Conservation (phyloP, 352 stramenopile species). For the Thalassiosira hispida region DNA sequence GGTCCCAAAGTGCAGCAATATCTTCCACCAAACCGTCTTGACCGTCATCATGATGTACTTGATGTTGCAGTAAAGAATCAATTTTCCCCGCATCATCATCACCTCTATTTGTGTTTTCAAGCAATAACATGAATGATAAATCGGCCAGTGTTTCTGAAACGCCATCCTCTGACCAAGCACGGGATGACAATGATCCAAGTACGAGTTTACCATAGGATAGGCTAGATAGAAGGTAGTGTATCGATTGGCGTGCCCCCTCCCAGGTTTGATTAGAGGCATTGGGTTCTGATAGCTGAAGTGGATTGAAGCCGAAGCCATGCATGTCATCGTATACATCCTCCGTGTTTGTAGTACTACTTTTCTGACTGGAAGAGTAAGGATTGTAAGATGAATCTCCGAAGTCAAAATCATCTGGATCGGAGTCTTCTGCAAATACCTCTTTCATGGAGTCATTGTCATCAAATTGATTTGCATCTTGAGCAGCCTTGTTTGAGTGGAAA, state of each 20-base stretch:
- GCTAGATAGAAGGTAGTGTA: slow-evolving; percentile 54
- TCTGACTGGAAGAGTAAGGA: slow-evolving; percentile 17
- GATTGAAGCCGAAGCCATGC: slow-evolving; percentile 36
- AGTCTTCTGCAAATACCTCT: slow-evolving; percentile 78
- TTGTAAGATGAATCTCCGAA: slow-evolving; percentile 60
- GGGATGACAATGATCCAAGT: slow-evolving; percentile 46
- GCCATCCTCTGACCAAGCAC: slow-evolving; percentile 33
- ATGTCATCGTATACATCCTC: slow-evolving; percentile 26
- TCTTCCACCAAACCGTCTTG: slow-evolving; percentile 17
- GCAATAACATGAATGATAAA: slow-evolving; percentile 62
- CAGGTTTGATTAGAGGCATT: slow-evolving; percentile 44
- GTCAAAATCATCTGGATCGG: slow-evolving; percentile 78
- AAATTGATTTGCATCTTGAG: slow-evolving; percentile 1
- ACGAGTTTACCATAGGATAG: slow-evolving; percentile 59
- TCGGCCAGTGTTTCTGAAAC: slow-evolving; percentile 57
- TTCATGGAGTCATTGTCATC: slow-evolving; percentile 57
- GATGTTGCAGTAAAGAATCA: slow-evolving; percentile 31
- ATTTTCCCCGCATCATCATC: slow-evolving; percentile 9
- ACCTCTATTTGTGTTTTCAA: slow-evolving; percentile 39
- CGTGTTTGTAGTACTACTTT: slow-evolving; percentile 20
- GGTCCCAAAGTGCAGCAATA: slow-evolving; percentile 54
- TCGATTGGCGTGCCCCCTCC: slow-evolving; percentile 37
- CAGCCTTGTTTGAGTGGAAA: slow-evolving; percentile 23
- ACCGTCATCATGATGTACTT: slow-evolving; percentile 15
- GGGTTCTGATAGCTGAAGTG: slow-evolving; percentile 46